Evolutionary conservation across 768 basidiomycete species (phyloP), one percentile per base, ranked within the genome.

Genomic region (Xanthoconium stramineum): DNA sequence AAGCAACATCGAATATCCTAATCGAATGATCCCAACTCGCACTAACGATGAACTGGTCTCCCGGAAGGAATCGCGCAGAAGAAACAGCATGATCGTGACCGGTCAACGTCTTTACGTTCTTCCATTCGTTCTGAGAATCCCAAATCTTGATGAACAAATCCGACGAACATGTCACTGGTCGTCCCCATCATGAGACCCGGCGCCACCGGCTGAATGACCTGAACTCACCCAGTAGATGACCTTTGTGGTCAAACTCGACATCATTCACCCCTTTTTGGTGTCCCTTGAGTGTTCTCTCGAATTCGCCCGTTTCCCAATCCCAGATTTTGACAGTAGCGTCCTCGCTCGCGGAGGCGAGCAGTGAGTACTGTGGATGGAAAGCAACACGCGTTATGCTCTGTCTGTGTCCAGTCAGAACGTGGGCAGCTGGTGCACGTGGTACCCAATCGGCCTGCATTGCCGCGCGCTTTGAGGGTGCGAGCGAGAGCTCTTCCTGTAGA

Each of bases 271-370:
- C 83, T 69, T 90, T 91, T 35, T 94, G 95, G 75, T 96, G 94
- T 8, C 93, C 91, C 72, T 94, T 95, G 56, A 95, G 72, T 11
- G 94, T 95, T 61, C 91, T 75, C 72, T 96, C 94, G 69, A 94
- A 89, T 63, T 95, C 93, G 40, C 94, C 94, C 32, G 89, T 88
- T 70, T 96, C 94, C 93, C 93, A 96, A 65, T 96, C 94, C 93
- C 94, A 95, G 46, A 95, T 85, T 77, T 95, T 95, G 62, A 95
- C 81, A 1, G 86, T 94, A 49, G 91, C 80, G 67, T 96, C 94
- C 67, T 93, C 92, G 62, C 90, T 92, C 14, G 91, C 91, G 38
- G 86, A 89, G 20, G 89, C 94, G 43, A 95, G 73, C 9, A 91
- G 75, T 30, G 86, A 90, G 73, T 89, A 95, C 46, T 85, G 79